Evolutionary conservation across 164 flowering plant genomes (phyloP), one percentile per base, ranked within the genome.

Genomic region (Vitis amurensis): DNA sequence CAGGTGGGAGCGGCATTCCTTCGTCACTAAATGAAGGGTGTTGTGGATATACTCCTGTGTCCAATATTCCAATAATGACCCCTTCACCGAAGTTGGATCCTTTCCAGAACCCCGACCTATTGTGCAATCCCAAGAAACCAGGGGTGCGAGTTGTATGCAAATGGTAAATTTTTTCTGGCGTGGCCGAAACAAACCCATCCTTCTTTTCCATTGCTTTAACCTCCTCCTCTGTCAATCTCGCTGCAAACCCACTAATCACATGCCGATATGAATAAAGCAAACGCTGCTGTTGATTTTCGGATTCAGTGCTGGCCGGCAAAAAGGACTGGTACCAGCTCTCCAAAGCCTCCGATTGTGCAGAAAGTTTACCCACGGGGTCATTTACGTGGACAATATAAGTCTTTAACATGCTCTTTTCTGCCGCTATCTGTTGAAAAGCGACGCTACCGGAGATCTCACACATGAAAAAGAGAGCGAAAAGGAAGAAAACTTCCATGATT

Each of bases 121-220:
- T 51, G 27, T 70, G 69, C 61, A 77, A 14, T 14, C 80, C 76
- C 12, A 77, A 31, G 66, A 77, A 77, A 8, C 23, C 12, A 30
- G 78, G 78, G 10, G 77, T 68, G 59, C 69, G 78, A 5, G 82
- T 81, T 10, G 84, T 79, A 3, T 71, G 80, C 48, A 79, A 60
- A 16, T 58, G 69, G 17, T 50, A 27, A 0, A 47, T 14, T 52
- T 55, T 17, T 0, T 82, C 75, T 0, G 68, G 75, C 9, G n/a
- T 13, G 2, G 81, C 81, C 0, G 63, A 73, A 11, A 79, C 57
- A 67, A 77, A 77, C 3, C 77, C 85, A 1, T 68, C 71, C 50
- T 29, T 73, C 50, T 61, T 11, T 55, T 68, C 53, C 72, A 78
- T 68, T 17, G 64, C 71, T 51, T 77, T 64, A 9, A 68, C 69